Percentiles rank a stretch among this genome's conserved stretches.
Evolutionary conservation across 352 stramenopile species (phyloP).

Genomic region (Blastocystis sp.): DNA sequence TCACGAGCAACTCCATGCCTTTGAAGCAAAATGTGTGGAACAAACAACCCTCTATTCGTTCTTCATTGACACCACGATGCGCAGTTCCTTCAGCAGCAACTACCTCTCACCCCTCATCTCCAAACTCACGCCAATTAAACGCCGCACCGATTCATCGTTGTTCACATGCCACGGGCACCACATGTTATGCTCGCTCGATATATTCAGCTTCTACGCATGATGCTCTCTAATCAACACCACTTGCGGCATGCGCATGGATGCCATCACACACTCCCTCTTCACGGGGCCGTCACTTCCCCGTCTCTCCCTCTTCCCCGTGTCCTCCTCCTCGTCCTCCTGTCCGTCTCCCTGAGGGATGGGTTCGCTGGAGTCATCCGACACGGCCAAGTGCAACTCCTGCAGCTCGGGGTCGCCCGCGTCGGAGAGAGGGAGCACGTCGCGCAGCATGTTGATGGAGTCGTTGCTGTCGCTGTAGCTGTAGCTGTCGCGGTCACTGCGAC

Average conservation of each 20-base stretch:
- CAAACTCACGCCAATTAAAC: constrained; percentile 19
- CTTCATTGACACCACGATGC: constrained; percentile 35
- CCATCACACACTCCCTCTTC: background rate
- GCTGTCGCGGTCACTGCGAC: no score
- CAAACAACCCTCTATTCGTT: background rate
- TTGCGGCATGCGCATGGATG: background rate
- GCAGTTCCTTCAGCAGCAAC: constrained; percentile 53
- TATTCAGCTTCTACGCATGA: constrained; percentile 45
- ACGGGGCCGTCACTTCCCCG: background rate
- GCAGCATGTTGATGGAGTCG: no score
- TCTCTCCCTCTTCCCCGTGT: background rate
- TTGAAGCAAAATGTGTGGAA: background rate
- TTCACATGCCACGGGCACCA: constrained; percentile 63
- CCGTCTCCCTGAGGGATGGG: constrained; percentile 58
- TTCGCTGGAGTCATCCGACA: background rate
- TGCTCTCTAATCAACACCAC: background rate
- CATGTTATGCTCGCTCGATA: constrained; percentile 39
- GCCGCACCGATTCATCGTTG: constrained; percentile 18
- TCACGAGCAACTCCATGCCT: background rate
- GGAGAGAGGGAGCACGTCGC: no score
- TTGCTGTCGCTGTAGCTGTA: no score
- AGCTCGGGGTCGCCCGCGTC: no score
- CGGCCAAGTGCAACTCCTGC: background rate
- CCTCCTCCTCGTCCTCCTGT: background rate
- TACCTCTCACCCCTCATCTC: background rate